Conservation (phyloP, 306 rosid genomes). For the Cicer bijugum region DNA sequence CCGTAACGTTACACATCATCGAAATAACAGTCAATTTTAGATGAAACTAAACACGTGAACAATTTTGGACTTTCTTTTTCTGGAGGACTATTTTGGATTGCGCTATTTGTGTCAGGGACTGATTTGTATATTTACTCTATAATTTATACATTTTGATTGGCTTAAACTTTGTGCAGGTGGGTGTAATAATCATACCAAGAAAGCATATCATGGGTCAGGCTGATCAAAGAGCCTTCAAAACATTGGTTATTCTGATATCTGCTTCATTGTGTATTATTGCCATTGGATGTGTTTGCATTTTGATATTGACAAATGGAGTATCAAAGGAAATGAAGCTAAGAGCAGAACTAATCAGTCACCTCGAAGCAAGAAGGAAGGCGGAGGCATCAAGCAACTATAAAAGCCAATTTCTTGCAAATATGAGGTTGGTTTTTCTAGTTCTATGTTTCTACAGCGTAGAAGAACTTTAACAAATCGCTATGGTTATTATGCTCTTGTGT, state of each 20-base stretch:
- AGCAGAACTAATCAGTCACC: constrained; percentile 92
- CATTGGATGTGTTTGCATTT: constrained; percentile 90
- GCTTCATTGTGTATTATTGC: constrained; percentile 87
- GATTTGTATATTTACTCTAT: background rate
- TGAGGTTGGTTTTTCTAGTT: constrained; percentile 68
- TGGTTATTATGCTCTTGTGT: no score
- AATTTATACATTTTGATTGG: background rate
- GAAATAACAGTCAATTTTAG: no score
- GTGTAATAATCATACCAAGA: constrained; percentile 91
- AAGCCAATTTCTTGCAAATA: constrained; percentile 96
- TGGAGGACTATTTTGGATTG: no score
- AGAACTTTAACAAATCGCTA: no score
- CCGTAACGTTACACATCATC: no score
- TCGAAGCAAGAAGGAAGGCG: constrained; percentile 97
- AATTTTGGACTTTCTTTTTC: no score
- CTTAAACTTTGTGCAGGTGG: constrained; percentile 71
- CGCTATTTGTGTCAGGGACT: no score
- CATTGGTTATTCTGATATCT: constrained; percentile 86
- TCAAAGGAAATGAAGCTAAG: constrained; percentile 98
- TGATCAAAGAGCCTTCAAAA: constrained; percentile 89
- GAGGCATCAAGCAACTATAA: constrained; percentile 98
- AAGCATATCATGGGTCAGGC: constrained; percentile 94
- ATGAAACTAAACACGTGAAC: no score
- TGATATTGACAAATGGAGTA: constrained; percentile 94
- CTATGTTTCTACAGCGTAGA: no score